Base-by-base conservation (phyloP, 441 rosid species). In the Macaranga tanarius region DNA sequence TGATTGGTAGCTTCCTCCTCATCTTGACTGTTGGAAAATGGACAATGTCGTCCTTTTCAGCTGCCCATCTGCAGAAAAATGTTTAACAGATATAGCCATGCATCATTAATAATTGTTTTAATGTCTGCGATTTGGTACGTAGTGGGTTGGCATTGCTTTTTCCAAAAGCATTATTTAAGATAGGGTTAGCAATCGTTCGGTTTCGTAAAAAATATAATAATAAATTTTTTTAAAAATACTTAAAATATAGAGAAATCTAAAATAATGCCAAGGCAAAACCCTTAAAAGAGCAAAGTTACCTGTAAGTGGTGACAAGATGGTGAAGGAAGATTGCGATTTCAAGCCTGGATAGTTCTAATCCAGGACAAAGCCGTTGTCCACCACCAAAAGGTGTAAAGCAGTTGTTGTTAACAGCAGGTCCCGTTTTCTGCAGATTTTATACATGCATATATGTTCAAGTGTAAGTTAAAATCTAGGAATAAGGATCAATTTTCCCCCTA, bases 341-440 rank as follows among this genome's bases (percentile, higher is more conserved):
- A 64, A 94, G 95, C 79, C 95, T 92, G 59, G 97, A 87, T 81
- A 94, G 82, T 72, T 92, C 97, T 28, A 92, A 84, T 60, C 97
- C 97, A 81, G 97, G 97, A 54, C 97, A 94, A 40, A 94, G 80
- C 82, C 97, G 85, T 69, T 90, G 99, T 62, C 95, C 99, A 34
- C 99, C 99, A n/a, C 99, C 96, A 84, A 94, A 94, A 20, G 99
- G 97, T 66, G 95, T 94, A 83, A 90, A 92, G 83, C 81, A 83
- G 62, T 76, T 80, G 69, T 68, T 86, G 58, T 80, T 83, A 59
- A 71, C 76, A 81, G 86, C 69, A 69, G 83, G 56, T 85, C 88
- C 95, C 81, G 67, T 79, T 69, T 73, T 73, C 83, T 76, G 87
- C 82, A 72, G 16, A 26, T 65, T 26, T 48, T 62, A 58, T 11